phyloP scores from a whole-genome alignment of 306 rosid species.

The Fagus crenata region DNA sequence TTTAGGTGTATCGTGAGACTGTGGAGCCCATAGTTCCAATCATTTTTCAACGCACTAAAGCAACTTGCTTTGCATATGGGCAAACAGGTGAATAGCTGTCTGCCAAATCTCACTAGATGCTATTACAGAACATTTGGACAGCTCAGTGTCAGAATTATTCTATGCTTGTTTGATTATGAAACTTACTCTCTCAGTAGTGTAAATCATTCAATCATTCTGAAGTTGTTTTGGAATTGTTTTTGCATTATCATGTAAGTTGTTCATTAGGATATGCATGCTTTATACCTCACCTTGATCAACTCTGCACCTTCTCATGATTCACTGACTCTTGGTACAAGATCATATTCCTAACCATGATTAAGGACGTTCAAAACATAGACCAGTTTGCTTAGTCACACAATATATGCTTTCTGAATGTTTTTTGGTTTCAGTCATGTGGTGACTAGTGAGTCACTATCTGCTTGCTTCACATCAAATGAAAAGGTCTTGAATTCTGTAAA shows the following conservation, averaged over 20 bases:
- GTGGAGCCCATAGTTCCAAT: conserved; percentile 99
- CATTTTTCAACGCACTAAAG: conserved; percentile 94
- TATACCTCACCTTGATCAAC: background rate
- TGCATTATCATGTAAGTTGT: background rate
- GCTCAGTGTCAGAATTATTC: background rate
- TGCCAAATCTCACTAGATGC: conserved; percentile 32
- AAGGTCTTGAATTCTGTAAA: conserved; percentile 11
- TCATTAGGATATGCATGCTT: background rate
- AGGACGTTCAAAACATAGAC: background rate
- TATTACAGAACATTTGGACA: conserved; percentile 17
- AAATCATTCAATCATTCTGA: background rate
- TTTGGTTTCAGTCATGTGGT: conserved; percentile 1
- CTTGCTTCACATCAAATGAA: conserved; percentile 10
- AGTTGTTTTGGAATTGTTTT: conserved; percentile 2
- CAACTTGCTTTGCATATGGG: conserved; percentile 98
- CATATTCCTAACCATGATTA: background rate
- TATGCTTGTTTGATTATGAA: background rate
- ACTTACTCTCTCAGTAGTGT: background rate
- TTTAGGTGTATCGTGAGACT: conserved; percentile 89
- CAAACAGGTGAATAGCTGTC: conserved; percentile 76
- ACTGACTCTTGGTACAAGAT: background rate
- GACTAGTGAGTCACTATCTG: background rate
- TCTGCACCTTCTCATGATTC: background rate
- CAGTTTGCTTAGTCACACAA: background rate
- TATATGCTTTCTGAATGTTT: background rate